Base-by-base conservation (phyloP, 2,329 filamentous ascomycete genomes). In the Arachnomyces sp. region DNA sequence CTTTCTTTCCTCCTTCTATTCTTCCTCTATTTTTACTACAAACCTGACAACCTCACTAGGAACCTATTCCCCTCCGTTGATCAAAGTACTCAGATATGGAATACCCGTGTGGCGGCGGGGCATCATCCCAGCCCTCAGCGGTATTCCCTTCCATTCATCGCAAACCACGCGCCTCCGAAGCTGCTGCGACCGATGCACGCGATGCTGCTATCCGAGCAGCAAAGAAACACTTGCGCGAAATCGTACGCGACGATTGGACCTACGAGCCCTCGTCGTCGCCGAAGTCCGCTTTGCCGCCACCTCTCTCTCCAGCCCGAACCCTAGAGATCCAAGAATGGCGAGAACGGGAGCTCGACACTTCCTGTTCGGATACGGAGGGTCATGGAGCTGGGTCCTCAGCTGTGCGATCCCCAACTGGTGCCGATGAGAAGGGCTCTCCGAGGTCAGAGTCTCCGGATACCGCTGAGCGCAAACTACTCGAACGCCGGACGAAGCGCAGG, bases 401-500 rank as follows among this genome's bases (percentile, higher is more conserved):
- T 18, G 28, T n/a, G 34, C 21, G 28, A 17, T 12, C 14, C 3
- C 15, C 17, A 28, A 4, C 34, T 7, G 28, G 14, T 14, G 14
- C 17, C 4, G 17, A 8, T 28, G 34, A 36, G 13, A 17, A 36
- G 7, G 28, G 16, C 7, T 18, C 16, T 7, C 34, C 17, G 14
- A n/a, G 56, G 16, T 63, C 66, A 45, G 61, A 67, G 30, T 62
- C 43, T 32, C 65, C 66, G 1, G 64, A 69, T 43, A 56, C 56
- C 3, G 56, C 67, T 13, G 60, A 56, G 5, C 51, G 57, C 7
- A 62, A 65, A 2, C 57, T 68, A 3, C 56, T 69, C 3, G 71
- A 73, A 33, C 72, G 73, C 42, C 74, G 72, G 44, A 69, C 77
- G 28, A 74, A 71, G 46, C 70, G 76, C 31, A 71, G 79, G 40